Evolutionary conservation across 1,139 yeast genomes (phyloP), one percentile per base, ranked within the genome.

Genomic region (Geotrichum bryndzae): DNA sequence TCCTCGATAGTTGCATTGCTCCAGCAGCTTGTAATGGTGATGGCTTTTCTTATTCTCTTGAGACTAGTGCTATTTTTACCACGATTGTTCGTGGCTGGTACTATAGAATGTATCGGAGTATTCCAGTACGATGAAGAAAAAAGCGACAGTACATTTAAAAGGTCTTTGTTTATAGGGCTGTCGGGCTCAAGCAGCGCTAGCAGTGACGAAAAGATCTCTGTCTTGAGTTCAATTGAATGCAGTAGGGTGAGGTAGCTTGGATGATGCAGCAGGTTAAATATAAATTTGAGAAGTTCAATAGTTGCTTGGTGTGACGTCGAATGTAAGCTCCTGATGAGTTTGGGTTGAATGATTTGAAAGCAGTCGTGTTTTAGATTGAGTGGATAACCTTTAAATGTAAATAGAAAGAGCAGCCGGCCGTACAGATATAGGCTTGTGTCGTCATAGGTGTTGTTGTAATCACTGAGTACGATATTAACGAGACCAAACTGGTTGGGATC

Each of bases 221-320:
- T 23, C 22, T 50, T 27, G 13, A 50, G 52, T 11, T 50, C 52
- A 50, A 50, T 50, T 6, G 29, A 25, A 10, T 50, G 29, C 52
- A 50, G 5, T n/a, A 25, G n/a, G 7, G 33, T 50, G n/a, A 25
- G 15, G 33, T 25, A 58, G 8, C 65, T 61, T 56, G 68, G 66
- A 51, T 67, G 66, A 56, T 68, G 69, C 53, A 65, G 57, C 48
- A 68, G 60, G 55, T 68, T 68, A 61, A 67, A 67, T n/a, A 61
- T 31, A 48, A 67, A 55, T 46, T 68, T 68, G 61, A 68, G 62
- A 56, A 64, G 59, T 54, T 68, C 71, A 45, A 68, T 63, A 1
- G 59, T 53, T 15, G 57, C 52, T 11, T 52, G 35, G 25, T 55
- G 52, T 1, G 41, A 46, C 27, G 46, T 46, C 22, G 52, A 54